A percentile compares a stretch with the other conserved stretches of the same genome.
These are phyloP conservation scores for Petasospora rhodanensis DNA, from an alignment of 1,139 yeast species.

Conservation along the genomic window DNA sequence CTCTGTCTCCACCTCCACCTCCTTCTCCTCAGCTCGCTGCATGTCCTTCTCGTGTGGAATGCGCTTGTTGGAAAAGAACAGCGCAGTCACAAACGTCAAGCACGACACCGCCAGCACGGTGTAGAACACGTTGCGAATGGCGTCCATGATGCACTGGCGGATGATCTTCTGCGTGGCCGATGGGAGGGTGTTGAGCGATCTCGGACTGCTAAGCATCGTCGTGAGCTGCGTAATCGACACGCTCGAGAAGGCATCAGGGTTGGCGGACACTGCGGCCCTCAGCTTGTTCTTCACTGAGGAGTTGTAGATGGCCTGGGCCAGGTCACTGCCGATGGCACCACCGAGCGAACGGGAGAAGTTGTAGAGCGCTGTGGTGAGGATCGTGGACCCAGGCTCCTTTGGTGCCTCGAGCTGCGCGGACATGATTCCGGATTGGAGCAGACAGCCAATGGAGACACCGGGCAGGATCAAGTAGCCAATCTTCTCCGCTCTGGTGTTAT, in stretches of 20 bases:
- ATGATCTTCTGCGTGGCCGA: constrained; percentile 3
- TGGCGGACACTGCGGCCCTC: neutral
- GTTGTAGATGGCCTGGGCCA: constrained; percentile 45
- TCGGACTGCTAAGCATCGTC: neutral
- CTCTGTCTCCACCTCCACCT: neutral
- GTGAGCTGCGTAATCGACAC: constrained; percentile 1
- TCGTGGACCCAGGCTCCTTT: constrained; percentile 43
- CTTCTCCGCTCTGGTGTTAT: constrained; percentile 34
- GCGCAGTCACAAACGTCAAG: constrained; percentile 29
- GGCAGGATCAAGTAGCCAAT: constrained; percentile 53
- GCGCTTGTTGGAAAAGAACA: constrained; percentile 32
- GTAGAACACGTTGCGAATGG: constrained; percentile 40
- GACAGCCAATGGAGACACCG: constrained; percentile 53
- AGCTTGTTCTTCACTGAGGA: constrained; percentile 31
- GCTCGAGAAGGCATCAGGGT: constrained; percentile 1
- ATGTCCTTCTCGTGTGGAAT: neutral
- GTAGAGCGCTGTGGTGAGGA: constrained; percentile 44
- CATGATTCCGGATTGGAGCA: constrained; percentile 47
- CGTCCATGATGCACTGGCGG: constrained; percentile 30
- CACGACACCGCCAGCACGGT: constrained; percentile 35
- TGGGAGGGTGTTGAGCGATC: constrained; percentile 1
- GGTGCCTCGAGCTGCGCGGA: constrained; percentile 55
- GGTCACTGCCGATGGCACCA: constrained; percentile 43
- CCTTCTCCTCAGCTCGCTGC: neutral
- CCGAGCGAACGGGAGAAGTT: constrained; percentile 45